These are phyloP conservation scores for Verbascum thapsus DNA, from an alignment of 257 asterid species.

Conservation along the genomic window DNA sequence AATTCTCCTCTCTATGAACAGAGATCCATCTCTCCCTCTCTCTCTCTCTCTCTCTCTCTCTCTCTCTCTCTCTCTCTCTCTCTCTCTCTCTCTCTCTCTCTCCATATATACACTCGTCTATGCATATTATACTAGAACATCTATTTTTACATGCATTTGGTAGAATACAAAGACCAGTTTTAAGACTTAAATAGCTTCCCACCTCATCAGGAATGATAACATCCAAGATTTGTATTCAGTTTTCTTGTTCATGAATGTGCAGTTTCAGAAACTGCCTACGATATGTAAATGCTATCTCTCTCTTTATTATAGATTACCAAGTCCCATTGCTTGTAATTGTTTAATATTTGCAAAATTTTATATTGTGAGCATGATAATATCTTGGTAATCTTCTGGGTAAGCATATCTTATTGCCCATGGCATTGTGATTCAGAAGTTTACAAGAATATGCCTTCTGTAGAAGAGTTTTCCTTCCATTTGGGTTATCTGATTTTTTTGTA, in stretches of 20 bases:
- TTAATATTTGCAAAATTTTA: background rate
- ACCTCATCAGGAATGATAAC: background rate
- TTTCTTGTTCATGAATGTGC: background rate
- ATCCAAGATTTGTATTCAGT: background rate
- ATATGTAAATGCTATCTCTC: no score
- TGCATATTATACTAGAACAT: background rate
- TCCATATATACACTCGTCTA: background rate
- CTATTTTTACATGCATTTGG: background rate
- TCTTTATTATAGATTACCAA: background rate
- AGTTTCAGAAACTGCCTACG: background rate
- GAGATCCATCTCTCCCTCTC: background rate
- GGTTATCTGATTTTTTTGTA: slow-evolving; percentile 33
- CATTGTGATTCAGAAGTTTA: slow-evolving; percentile 13
- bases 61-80: background rate
- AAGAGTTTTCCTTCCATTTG: slow-evolving; percentile 25
- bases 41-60: background rate
- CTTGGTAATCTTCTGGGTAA: slow-evolving; percentile 4
- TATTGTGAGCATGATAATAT: no score
- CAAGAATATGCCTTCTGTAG: background rate
- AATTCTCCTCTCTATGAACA: background rate
- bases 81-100: background rate
- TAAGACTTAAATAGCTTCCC: background rate
- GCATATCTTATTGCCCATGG: slow-evolving; percentile 17
- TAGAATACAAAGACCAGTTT: background rate
- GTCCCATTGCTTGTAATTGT: slow-evolving; percentile 10